Evolutionary conservation across 306 rosid species (phyloP), one percentile per base, ranked within the genome.

Genomic region (Rubus parviflorus): DNA sequence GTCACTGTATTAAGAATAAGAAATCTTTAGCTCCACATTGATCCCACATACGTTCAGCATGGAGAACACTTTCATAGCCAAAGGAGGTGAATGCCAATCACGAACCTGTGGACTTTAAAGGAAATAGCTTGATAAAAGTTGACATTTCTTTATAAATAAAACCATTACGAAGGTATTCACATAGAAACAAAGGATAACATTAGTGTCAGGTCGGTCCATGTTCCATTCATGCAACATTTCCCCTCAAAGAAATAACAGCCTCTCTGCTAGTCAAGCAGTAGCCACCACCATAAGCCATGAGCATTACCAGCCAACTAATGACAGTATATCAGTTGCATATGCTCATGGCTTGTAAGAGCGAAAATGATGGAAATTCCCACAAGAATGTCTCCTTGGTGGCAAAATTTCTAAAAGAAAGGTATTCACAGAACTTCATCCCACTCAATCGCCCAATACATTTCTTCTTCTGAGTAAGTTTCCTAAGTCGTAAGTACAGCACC

Each of bases 1-100:
- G 47, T 10, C 61, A 69, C 17, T 70, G 9, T 35, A n/a, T 37
- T 71, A 38, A 13, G 4, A 61, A 61, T 3, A 30, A 37, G 6
- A 12, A 0, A 62, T 2, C 1, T 48, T 47, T 70, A 48, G 61
- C 45, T 70, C 62, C 11, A 10, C 60, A 71, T 10, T 12, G 19
- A 71, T 71, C 75, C 23, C 48, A 37, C 48, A 71, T 49, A 64
- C 23, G 37, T 17, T 66, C 49, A 41, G 71, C 71, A 66, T 66
- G 71, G 16, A 42, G 17, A 8, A 16, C 19, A 37, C 20, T 63
- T 63, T 38, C 14, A 37, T 17, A 63, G 22, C 10, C 37, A 3
- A 30, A 63, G 22, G 8, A 38, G 25, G 16, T 37, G 45, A 63
- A 64, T 30, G 47, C 3, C 11, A 51, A 35, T 71, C 62, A 70